A percentile compares a stretch with the other conserved stretches of the same genome.
Evolutionary conservation across 169 alveolate genomes (phyloP).

Genomic region (Cryptosporidium ubiquitum): DNA sequence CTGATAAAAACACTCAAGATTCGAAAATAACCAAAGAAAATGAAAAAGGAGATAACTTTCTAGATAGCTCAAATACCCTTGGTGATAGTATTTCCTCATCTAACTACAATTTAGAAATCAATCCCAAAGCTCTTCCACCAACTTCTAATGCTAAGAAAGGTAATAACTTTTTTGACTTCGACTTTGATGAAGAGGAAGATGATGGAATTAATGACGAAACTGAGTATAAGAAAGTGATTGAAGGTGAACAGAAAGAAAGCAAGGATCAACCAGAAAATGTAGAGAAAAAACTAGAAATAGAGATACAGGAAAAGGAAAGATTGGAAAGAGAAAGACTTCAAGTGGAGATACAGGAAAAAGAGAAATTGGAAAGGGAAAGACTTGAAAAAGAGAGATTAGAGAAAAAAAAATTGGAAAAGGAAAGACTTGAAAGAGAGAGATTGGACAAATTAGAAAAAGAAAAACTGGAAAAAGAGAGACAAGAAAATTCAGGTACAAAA

Average conservation of each 20-base stretch:
- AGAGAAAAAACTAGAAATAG: no score
- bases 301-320: neutral
- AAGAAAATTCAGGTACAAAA: neutral
- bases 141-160: neutral
- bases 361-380: neutral
- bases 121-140: neutral
- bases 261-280: neutral
- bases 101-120: neutral
- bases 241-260: neutral
- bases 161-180: slow-evolving; percentile 17
- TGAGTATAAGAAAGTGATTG: neutral
- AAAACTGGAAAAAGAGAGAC: neutral
- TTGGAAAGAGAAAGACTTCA: neutral
- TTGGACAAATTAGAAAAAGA: neutral
- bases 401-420: neutral
- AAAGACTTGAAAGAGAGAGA: neutral
- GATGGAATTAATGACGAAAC: slow-evolving; percentile 1
- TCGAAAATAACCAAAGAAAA: neutral
- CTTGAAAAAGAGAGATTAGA: neutral
- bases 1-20: neutral
- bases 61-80: neutral
- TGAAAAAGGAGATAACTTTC: neutral
- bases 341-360: neutral
- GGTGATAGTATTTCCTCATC: neutral
- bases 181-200: slow-evolving; percentile 23